phyloP scores from a whole-genome alignment of 169 alveolate species.

The Blepharisma undulans region DNA sequence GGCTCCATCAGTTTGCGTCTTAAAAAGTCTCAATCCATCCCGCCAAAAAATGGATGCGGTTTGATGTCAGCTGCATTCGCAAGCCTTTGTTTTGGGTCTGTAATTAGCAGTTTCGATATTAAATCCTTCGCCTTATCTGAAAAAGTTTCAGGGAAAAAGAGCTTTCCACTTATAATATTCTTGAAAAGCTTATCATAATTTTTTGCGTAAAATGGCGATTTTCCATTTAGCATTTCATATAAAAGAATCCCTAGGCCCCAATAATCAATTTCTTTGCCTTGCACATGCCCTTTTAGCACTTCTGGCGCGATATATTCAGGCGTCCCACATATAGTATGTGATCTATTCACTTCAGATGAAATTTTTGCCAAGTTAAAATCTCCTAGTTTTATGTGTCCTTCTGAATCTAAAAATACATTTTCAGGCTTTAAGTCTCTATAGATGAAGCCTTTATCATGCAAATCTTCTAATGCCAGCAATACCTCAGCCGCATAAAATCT shows the following conservation, averaged over 20 bases:
- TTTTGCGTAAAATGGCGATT: slow-evolving; percentile 50
- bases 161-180: background rate
- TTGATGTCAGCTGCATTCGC: slow-evolving; percentile 55
- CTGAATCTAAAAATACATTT: slow-evolving; percentile 63
- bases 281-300: slow-evolving; percentile 58
- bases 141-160: background rate
- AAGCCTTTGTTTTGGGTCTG: slow-evolving; percentile 4
- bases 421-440: slow-evolving; percentile 85
- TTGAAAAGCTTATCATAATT: background rate
- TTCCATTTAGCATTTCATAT: slow-evolving; percentile 58
- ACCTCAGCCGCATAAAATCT: slow-evolving; percentile 74
- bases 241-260: slow-evolving; percentile 65
- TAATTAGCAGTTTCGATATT: background rate
- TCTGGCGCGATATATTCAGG: slow-evolving; percentile 79
- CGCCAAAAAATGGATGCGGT: slow-evolving; percentile 38
- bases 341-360: slow-evolving; percentile 19
- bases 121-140: background rate
- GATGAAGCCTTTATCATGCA: slow-evolving; percentile 60
- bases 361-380: slow-evolving; percentile 64
- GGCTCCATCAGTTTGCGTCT: background rate
- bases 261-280: slow-evolving; percentile 47
- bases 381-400: slow-evolving; percentile 77
- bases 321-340: slow-evolving; percentile 79
- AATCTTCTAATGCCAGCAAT: slow-evolving; percentile 63
- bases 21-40: slow-evolving; percentile 35